Conservation (phyloP, 108 stramenopile genomes). For the Nitzschia sp. region DNA sequence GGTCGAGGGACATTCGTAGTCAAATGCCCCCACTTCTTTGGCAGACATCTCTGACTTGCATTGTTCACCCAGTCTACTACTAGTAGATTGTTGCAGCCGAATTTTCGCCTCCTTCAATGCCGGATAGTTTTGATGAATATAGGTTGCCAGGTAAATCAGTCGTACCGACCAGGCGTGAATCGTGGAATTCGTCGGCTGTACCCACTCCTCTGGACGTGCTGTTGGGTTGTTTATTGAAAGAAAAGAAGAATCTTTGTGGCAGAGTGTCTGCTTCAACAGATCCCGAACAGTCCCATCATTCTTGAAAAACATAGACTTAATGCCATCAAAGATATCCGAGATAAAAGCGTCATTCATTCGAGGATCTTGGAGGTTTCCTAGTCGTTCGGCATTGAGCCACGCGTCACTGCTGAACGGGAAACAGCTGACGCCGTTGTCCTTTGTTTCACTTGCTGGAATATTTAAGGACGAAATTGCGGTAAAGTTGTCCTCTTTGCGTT, state of each 20-base stretch:
- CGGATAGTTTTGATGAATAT: conserved; percentile 43
- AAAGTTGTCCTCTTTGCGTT: too few species aligned
- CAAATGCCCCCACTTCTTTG: conserved; percentile 39
- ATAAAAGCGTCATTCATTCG: conserved; percentile 8
- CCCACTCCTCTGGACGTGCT: not conserved
- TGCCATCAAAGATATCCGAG: not conserved
- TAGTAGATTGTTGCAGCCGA: not conserved
- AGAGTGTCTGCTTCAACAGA: conserved; percentile 30
- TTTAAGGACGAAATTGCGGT: too few species aligned
- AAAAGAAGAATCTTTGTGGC: conserved; percentile 31
- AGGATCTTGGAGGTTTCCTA: not conserved
- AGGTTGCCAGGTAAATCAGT: conserved; percentile 35
- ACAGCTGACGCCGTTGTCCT: too few species aligned
- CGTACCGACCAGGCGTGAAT: conserved; percentile 35
- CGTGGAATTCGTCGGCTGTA: not conserved
- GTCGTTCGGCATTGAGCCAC: not conserved
- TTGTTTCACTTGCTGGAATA: too few species aligned
- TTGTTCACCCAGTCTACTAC: not conserved
- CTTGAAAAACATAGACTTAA: not conserved
- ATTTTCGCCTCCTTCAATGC: conserved; percentile 37
- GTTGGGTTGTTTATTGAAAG: not conserved
- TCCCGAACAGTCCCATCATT: not conserved
- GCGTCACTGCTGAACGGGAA: not conserved
- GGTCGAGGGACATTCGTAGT: conserved; percentile 51
- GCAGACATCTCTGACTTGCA: conserved; percentile 12